A percentile compares a stretch with the other conserved stretches of the same genome.
Evolutionary conservation across 805 yeast genomes (phyloP).

Genomic region (Aciculoconidium aculeatum): DNA sequence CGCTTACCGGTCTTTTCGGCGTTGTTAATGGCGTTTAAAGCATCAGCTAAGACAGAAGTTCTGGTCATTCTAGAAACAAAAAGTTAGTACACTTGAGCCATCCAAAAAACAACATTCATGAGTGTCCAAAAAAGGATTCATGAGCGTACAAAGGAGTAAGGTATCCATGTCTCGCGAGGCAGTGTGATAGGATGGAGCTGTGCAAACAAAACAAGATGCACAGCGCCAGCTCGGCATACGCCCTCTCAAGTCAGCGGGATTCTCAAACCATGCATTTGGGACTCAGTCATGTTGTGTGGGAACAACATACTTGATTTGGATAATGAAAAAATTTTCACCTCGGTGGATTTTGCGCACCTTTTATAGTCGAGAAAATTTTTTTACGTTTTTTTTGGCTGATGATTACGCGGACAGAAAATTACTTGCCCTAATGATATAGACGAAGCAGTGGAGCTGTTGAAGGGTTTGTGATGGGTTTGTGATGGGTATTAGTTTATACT

Average conservation of each 20-base stretch:
- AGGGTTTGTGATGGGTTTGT: too few relatives aligned
- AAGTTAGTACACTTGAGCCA: slow-evolving; percentile 7
- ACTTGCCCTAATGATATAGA: too few relatives aligned
- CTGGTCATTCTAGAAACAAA: slow-evolving; percentile 68
- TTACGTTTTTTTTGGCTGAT: too few relatives aligned
- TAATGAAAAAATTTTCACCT: neutral
- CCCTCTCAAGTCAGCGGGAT: slow-evolving; percentile 15
- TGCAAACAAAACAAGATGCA: slow-evolving; percentile 1
- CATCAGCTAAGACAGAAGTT: slow-evolving; percentile 97
- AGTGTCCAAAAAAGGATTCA: too few relatives aligned
- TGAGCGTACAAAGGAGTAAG: slow-evolving; percentile 30
- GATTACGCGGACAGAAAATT: too few relatives aligned
- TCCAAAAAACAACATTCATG: slow-evolving; percentile 7
- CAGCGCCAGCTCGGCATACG: slow-evolving; percentile 1
- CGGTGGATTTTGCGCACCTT: neutral
- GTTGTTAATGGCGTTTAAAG: slow-evolving; percentile 95
- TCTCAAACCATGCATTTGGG: slow-evolving; percentile 10
- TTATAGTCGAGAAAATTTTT: slow-evolving; percentile 5
- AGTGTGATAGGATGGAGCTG: slow-evolving; percentile 7
- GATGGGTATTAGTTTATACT: too few relatives aligned
- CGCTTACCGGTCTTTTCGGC: slow-evolving; percentile 99
- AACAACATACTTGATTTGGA: neutral
- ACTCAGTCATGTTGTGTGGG: too few relatives aligned
- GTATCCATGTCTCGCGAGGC: too few relatives aligned
- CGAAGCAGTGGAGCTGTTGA: too few relatives aligned